Percentiles rank a stretch among this genome's conserved stretches.
Evolutionary conservation across 805 yeast species (phyloP).

Genomic region (Soucietia sequanensis): DNA sequence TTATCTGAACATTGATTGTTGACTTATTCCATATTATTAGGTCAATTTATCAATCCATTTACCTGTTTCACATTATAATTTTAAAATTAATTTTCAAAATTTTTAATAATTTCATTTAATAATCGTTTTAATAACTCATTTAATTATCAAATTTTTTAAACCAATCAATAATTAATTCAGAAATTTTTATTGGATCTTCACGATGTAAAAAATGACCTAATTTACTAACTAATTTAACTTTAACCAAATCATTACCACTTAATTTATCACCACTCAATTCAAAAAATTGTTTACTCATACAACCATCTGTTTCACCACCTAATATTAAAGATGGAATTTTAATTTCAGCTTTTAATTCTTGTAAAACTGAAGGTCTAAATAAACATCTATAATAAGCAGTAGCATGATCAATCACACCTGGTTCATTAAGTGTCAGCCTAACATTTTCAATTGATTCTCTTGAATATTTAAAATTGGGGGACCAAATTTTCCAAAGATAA

Average conservation of each 20-base stretch:
- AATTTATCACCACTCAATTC: conserved; percentile 22
- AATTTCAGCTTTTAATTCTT: conserved; percentile 20
- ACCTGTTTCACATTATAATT: no score
- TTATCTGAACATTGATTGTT: no score
- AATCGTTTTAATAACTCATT: no score
- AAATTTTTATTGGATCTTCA: conserved; percentile 33
- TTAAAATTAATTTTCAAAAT: no score
- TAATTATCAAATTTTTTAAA: conserved; percentile 17
- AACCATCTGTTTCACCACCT: conserved; percentile 40
- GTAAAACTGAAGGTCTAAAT: conserved; percentile 17
- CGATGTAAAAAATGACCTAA: conserved; percentile 42
- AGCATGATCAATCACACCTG: conserved; percentile 28
- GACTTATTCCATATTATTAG: no score
- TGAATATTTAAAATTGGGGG: conserved; percentile 36
- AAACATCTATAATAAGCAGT: conserved; percentile 40
- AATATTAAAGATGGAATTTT: conserved; percentile 36
- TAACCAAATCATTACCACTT: conserved; percentile 13
- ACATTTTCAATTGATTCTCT: conserved; percentile 24
- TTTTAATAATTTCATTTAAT: no score
- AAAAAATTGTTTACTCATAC: conserved; percentile 30
- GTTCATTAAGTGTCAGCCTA: conserved; percentile 22
- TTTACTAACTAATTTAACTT: conserved; percentile 22
- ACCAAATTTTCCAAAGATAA: conserved; percentile 36
- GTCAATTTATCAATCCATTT: no score
- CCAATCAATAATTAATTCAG: conserved; percentile 26